These are phyloP conservation scores for Phialemoniopsis sp. DNA, from an alignment of 2,329 filamentous ascomycete species.

Conservation along the genomic window DNA sequence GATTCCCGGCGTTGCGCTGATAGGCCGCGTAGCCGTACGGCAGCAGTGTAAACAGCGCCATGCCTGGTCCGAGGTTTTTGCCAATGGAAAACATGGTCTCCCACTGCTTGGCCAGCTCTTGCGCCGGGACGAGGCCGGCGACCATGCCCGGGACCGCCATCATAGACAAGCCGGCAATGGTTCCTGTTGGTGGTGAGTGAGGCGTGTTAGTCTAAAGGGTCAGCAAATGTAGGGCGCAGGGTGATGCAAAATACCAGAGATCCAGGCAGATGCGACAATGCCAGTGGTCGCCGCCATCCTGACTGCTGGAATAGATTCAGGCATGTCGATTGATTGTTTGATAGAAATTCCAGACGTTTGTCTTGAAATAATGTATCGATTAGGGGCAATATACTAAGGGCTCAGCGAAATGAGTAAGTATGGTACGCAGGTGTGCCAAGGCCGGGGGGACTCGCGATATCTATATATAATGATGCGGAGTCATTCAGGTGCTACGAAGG, in stretches of 20 bases:
- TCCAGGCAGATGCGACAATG: slow-evolving; percentile 30
- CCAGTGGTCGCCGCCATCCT: slow-evolving; percentile 30
- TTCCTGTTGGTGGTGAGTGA: slow-evolving; percentile 18
- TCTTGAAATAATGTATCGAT: too few species aligned
- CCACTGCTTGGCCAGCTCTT: slow-evolving; percentile 28
- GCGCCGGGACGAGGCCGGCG: slow-evolving; percentile 17
- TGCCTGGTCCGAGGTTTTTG: slow-evolving; percentile 28
- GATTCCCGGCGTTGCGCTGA: slow-evolving; percentile 16
- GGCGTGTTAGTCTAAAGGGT: too few species aligned
- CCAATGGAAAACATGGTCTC: slow-evolving; percentile 30
- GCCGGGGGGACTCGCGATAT: too few species aligned
- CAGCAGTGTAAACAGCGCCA: slow-evolving; percentile 23
- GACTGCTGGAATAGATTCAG: slow-evolving; percentile 5
- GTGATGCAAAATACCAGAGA: slow-evolving; percentile 21
- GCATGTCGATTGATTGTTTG: slow-evolving; percentile 3
- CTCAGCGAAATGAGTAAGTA: too few species aligned
- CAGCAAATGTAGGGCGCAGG: too few species aligned
- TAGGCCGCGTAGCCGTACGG: slow-evolving; percentile 32
- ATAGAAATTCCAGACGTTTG: too few species aligned
- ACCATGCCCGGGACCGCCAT: slow-evolving; percentile 24
- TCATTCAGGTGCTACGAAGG: too few species aligned
- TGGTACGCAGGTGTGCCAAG: too few species aligned
- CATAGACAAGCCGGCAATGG: slow-evolving; percentile 28
- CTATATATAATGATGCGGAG: too few species aligned
- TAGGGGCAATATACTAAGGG: too few species aligned